Base-by-base conservation (phyloP, 257 asterid species). In the Striga asiatica region DNA sequence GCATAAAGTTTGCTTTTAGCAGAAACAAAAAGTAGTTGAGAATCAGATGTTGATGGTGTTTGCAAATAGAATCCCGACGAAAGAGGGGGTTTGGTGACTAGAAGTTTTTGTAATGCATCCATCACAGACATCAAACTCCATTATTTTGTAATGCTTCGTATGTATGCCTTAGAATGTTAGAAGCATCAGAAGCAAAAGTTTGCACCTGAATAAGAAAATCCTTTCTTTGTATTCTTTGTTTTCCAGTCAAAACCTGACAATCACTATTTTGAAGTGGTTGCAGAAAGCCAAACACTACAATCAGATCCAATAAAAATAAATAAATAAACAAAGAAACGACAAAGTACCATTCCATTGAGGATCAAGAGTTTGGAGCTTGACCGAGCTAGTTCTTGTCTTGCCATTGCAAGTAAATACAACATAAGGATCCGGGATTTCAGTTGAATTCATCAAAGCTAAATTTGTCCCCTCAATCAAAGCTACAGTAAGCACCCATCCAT, bases 401-500 rank as follows among this genome's bases (percentile, higher is more conserved):
- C 98, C 95, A 51, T 89, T 89, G 73, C 96, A 83, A 67, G 95
- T 80, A 58, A 89, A 75, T 48, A 89, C 85, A 8, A 86, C 96
- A 58, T 83, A 89, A 21, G 98, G 95, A 66, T 89, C 96, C 0
- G 84, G 75, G 8, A 58, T 56, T 50, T 74, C 94, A 13, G 75
- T 54, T 25, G 81, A 62, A 61, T 66, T 76, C 50, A 65, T 43
- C 21, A 83, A 74, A 62, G 84, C 66, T 63, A 89, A 66, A 74
- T 75, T 81, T 2, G 51, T 62, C 47, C 84, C 96, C 75, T 86
- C 95, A 3, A 89, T 71, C 67, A 89, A 74, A 41, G 94, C 95
- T 22, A 81, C 79, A 3, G 98, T 86, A 31, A 89, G 91, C 60
- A 83, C 78, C 98, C 98, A 89, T 74, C 96, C 98, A 53, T 83